Evolutionary conservation across 1,139 yeast genomes (phyloP), one percentile per base, ranked within the genome.

Genomic region (Wickerhamomyces sp.): DNA sequence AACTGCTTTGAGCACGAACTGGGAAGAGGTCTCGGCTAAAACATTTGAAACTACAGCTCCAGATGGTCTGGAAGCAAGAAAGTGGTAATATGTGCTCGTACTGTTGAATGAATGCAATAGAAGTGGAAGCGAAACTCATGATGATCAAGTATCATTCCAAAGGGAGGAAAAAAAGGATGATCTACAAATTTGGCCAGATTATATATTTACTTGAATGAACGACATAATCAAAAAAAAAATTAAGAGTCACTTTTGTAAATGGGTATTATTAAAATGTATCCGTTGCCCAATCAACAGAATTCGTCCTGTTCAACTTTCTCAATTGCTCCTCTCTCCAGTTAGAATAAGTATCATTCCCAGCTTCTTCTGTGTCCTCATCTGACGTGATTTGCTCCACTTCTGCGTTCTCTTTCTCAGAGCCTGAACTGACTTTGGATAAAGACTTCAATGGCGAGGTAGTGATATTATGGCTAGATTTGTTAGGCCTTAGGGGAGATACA

Each of bases 1-100:
- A 15, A 93, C 98, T 0, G 78, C 94, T 2, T 66, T 93, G 42
- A 86, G 95, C 33, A 93, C 98, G 6, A 84, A 86, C 55, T 93
- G 99, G 99, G 73, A 65, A n/a, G 95, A 87, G 41, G 97, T 95
- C 3, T 68, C 74, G 32, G 66, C 70, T 34, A 78, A 75, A 45
- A 69, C 61, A 23, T 85, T 82, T 37, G 87, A 83, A 47, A 73
- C 84, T 3, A 61, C 72, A 26, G 91, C 96, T 3, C 96, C 96
- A 0, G 84, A 78, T 31, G 88, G 87, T 4, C 68, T 75, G 72
- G 75, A 66, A 47, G 58, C 64, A 12, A 66, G 60, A 41, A 44
- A 55, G 20, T 67, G 68, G 64, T 51, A 39, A 45, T 21, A 13
- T 13, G 8, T n/a, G n/a, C n/a, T n/a, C n/a, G n/a, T n/a, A n/a